Percentiles rank a stretch among this genome's conserved stretches.
phyloP scores from a whole-genome alignment of 2,329 filamentous ascomycete genomes.

The Pseudodiploospora longispora region DNA sequence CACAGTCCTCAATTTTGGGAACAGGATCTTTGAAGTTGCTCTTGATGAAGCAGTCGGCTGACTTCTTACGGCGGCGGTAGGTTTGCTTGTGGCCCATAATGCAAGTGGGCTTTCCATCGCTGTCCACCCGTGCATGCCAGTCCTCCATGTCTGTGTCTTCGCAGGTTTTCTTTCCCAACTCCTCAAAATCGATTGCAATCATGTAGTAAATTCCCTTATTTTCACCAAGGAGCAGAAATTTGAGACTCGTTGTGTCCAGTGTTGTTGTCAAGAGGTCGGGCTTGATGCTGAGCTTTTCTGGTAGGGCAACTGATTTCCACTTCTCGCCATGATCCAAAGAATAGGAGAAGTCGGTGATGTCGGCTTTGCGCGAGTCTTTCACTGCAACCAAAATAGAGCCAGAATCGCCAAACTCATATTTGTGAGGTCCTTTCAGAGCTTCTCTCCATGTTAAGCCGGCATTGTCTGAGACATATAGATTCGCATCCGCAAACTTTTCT shows the following conservation, averaged over 20 bases:
- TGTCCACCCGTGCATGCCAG: conserved; percentile 78
- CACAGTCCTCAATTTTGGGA: conserved; percentile 64
- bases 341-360: conserved; percentile 55
- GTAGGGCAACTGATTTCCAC: conserved; percentile 68
- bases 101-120: conserved; percentile 74
- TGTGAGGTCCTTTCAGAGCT: conserved; percentile 72
- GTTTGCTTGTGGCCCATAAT: conserved; percentile 94
- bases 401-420: conserved; percentile 93
- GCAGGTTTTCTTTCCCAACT: conserved; percentile 73
- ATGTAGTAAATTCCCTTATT: conserved; percentile 51
- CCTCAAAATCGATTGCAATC: conserved; percentile 75
- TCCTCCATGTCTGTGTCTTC: conserved; percentile 70
- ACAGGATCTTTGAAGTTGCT: conserved; percentile 73
- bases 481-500: conserved; percentile 61
- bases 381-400: conserved; percentile 83
- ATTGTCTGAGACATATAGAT: conserved; percentile 84
- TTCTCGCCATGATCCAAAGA: conserved; percentile 83
- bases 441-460: conserved; percentile 79
- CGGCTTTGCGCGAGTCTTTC: conserved; percentile 59
- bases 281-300: conserved; percentile 56
- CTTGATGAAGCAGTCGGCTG: conserved; percentile 82
- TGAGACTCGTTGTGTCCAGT: conserved; percentile 84
- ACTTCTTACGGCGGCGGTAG: conserved; percentile 76
- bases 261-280: conserved; percentile 77
- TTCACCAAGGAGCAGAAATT: conserved; percentile 72